Evolutionary conservation across 176 grass and related monocot species (phyloP).

Genomic region (Rhynchospora breviuscula): DNA sequence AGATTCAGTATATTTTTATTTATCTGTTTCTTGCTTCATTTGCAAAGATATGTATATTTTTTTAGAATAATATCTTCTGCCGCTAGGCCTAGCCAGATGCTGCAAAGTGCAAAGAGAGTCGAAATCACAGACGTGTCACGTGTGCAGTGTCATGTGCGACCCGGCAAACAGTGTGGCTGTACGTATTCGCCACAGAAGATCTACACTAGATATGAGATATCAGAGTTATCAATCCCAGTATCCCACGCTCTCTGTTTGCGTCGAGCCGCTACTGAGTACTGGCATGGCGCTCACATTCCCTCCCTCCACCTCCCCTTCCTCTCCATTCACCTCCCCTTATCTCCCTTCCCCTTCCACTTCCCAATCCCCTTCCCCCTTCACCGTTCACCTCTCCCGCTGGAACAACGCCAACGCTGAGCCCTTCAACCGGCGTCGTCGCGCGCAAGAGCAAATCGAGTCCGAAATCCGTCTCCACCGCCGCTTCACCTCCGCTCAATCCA

Average conservation of each 20-base stretch:
- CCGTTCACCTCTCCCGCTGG: conserved; percentile 22
- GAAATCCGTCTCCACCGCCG: conserved; percentile 45
- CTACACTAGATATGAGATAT: background rate
- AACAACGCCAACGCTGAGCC: background rate
- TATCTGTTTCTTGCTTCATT: no score
- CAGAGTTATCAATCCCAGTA: background rate
- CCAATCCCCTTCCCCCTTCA: background rate
- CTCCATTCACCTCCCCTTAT: background rate
- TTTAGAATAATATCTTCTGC: no score
- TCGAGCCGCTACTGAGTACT: background rate
- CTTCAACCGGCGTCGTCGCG: conserved; percentile 16
- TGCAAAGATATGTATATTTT: no score
- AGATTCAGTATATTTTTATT: no score
- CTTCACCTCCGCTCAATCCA: conserved; percentile 16
- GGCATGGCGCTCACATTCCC: background rate
- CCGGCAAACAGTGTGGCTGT: background rate
- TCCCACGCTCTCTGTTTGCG: background rate
- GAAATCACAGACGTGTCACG: background rate
- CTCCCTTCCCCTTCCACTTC: background rate
- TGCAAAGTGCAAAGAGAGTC: no score
- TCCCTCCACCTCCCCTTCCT: background rate
- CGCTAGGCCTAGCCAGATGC: no score
- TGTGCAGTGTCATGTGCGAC: no score
- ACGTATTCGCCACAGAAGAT: background rate
- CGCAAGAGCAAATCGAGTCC: conserved; percentile 26